phyloP scores from a whole-genome alignment of 495 filamentous ascomycete genomes.

The Apodospora peruviana region DNA sequence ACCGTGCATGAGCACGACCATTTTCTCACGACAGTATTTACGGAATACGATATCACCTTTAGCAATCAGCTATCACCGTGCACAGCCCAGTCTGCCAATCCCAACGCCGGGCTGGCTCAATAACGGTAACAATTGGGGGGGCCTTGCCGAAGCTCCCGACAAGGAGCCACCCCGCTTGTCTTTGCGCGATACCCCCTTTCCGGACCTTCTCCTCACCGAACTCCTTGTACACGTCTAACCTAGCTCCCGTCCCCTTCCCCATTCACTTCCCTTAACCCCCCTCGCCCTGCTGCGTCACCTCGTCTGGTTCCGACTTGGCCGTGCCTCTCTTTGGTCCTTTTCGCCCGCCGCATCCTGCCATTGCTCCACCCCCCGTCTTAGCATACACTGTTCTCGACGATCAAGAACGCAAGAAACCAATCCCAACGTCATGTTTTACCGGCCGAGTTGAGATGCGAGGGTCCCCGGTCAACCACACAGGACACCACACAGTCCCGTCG shows the following conservation, averaged over 20 bases:
- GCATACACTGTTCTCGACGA: conserved; percentile 26
- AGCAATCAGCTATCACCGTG: no score
- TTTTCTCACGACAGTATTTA: no score
- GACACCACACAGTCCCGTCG: conserved; percentile 3
- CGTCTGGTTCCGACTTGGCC: conserved; percentile 9
- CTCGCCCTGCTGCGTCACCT: not conserved
- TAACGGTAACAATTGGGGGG: no score
- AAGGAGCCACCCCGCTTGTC: not conserved
- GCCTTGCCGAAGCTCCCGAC: not conserved
- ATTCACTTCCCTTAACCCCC: not conserved
- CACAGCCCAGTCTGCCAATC: no score
- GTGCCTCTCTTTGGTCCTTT: conserved; percentile 5
- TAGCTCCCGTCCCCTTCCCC: no score
- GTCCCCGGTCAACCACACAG: conserved; percentile 12
- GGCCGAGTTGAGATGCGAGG: conserved; percentile 19
- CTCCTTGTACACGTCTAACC: not conserved
- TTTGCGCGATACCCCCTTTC: not conserved
- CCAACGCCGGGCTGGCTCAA: no score
- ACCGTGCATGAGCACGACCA: no score
- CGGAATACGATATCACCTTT: no score
- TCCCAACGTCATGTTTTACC: conserved; percentile 16
- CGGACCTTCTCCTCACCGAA: not conserved
- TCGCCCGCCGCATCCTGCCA: conserved; percentile 5
- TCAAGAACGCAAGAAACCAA: conserved; percentile 23
- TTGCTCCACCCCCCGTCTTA: conserved; percentile 17